Base-by-base conservation (phyloP, 2,329 filamentous ascomycete species). In the Stemphylium vesicarium region DNA sequence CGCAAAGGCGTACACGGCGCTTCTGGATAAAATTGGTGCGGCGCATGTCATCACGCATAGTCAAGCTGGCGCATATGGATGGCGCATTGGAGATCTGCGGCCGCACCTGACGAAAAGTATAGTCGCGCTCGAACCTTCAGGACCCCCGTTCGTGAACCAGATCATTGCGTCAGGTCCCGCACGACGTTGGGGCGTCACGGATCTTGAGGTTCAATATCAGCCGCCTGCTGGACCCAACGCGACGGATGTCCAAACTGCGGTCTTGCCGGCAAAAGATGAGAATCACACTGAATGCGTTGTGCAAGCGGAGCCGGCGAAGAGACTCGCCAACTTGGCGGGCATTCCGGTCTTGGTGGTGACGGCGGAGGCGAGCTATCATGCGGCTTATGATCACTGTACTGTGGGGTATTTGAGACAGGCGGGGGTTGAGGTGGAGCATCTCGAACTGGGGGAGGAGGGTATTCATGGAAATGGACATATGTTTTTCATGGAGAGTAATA, bases 361-460 rank as follows among this genome's bases (percentile, higher is more conserved):
- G 0, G 75, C 75, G 0, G 80, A 85, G 51, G 80, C 84, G 3
- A 82, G 81, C 46, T 79, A 77, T n/a, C 85, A 87, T 67, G 72
- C 75, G 2, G 68, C 74, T 9, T 87, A 82, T 56, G 85, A 88
- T 60, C 80, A 82, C 68, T 84, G 82, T 32, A 84, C 81, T 0
- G 78, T 81, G 1, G 57, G 69, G 11, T 87, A 81, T 64, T 64
- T 87, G 63, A 62, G 69, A 47, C 84, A 87, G 40, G 66, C 60
- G 2, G 69, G 71, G 13, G 63, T 72, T 0, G 33, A 65, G 1
- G 63, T 69, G 0, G 59, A 69, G 31, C 64, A 59, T 53, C 31
- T 62, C 15, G 60, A 73, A 15, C 42, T 75, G 2, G 81, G 82
- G 22, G 75, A 86, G 68, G 79, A 80, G 35, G 91, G 94, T 56